Percentiles rank a stretch among this genome's conserved stretches.
Conservation (phyloP, 2,329 filamentous ascomycete species). For the Aurifilum marmelostoma region DNA sequence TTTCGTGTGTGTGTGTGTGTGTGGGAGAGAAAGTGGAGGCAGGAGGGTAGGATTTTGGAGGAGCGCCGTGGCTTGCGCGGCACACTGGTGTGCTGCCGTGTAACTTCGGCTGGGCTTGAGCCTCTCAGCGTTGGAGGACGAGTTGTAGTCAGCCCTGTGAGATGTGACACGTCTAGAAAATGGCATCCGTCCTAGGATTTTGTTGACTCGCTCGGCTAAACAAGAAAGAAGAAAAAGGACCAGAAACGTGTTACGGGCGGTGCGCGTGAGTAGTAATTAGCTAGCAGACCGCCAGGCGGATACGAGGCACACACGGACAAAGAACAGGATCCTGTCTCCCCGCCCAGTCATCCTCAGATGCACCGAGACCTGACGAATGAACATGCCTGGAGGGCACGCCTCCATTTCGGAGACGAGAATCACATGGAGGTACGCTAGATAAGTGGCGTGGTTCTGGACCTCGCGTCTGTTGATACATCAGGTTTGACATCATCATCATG, state of each 20-base stretch:
- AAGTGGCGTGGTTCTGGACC: background rate
- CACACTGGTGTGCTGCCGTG: constrained; percentile 13
- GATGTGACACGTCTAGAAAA: constrained; percentile 26
- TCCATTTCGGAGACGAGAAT: background rate
- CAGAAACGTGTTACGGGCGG: background rate
- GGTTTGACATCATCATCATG: background rate
- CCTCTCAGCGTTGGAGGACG: constrained; percentile 1
- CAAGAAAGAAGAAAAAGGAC: background rate
- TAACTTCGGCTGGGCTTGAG: constrained; percentile 13
- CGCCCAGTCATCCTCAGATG: background rate
- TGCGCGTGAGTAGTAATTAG: background rate
- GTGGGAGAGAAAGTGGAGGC: background rate
- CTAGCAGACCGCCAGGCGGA: constrained; percentile 19
- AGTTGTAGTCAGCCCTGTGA: constrained; percentile 20
- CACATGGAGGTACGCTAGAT: background rate
- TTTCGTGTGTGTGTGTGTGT: background rate
- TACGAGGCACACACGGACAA: constrained; percentile 24
- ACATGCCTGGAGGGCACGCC: background rate
- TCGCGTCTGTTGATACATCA: background rate
- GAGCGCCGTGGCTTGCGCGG: background rate
- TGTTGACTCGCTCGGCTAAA: constrained; percentile 4
- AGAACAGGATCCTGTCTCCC: background rate
- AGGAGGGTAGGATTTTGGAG: background rate
- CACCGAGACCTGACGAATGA: background rate
- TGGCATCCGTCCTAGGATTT: background rate